Percentiles rank a stretch among this genome's conserved stretches.
These are phyloP conservation scores for Clonostachys solani DNA, from an alignment of 2,329 filamentous ascomycete species.

Conservation along the genomic window DNA sequence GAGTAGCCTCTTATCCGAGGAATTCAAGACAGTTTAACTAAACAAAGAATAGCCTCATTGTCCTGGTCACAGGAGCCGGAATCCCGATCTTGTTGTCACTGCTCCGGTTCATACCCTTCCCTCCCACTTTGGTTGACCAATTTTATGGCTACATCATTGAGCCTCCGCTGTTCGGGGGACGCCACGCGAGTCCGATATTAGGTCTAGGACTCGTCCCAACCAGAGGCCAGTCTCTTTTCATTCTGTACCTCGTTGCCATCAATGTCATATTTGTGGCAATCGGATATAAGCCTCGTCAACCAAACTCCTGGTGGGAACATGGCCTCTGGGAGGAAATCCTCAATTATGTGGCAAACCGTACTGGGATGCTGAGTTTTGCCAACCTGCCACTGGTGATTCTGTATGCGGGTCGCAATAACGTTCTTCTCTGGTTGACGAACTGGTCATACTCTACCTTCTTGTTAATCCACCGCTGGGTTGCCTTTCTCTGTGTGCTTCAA, in stretches of 20 bases:
- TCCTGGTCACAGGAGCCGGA: constrained; percentile 1
- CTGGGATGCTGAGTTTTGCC: constrained; percentile 29
- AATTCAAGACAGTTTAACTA: neutral
- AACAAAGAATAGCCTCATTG: neutral
- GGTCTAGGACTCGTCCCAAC: constrained; percentile 20
- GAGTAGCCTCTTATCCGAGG: neutral
- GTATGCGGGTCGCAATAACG: constrained; percentile 35
- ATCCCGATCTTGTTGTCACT: constrained; percentile 15
- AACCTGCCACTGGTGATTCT: constrained; percentile 31
- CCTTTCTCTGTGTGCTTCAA: constrained; percentile 32
- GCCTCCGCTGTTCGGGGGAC: constrained; percentile 6
- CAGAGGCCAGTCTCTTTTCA: constrained; percentile 29
- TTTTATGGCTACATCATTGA: constrained; percentile 11
- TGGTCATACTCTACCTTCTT: constrained; percentile 42
- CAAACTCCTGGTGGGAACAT: constrained; percentile 19
- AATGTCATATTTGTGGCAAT: constrained; percentile 24
- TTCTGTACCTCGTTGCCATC: constrained; percentile 22
- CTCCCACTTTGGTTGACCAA: neutral
- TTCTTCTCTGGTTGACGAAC: constrained; percentile 36
- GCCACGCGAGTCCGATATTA: constrained; percentile 6
- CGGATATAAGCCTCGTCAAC: constrained; percentile 13
- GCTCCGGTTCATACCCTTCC: constrained; percentile 17
- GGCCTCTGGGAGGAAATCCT: constrained; percentile 13
- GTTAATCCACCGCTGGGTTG: constrained; percentile 42
- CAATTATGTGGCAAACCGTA: constrained; percentile 26